Conservation (phyloP, 495 filamentous ascomycete genomes). For the Eremomyces bilateralis region DNA sequence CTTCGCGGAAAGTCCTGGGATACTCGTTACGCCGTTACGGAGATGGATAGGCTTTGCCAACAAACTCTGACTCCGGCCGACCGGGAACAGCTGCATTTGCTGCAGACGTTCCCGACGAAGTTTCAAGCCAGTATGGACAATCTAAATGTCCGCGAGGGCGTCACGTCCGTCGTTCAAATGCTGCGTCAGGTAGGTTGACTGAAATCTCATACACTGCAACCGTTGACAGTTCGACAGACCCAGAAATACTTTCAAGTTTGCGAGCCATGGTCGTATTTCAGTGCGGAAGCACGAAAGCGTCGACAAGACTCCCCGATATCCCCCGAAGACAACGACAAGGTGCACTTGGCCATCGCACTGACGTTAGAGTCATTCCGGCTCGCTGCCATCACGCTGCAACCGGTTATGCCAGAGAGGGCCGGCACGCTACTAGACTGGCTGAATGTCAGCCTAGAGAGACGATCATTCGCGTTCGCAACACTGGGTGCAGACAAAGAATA, state of each 20-base stretch:
- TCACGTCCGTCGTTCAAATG: conserved; percentile 42
- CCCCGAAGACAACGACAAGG: conserved; percentile 11
- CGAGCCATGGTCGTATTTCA: conserved; percentile 30
- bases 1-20: conserved; percentile 45
- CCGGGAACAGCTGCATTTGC: not conserved
- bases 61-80: conserved; percentile 3
- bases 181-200: conserved; percentile 36
- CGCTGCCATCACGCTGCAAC: conserved; percentile 65
- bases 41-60: not conserved
- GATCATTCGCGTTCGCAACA: conserved; percentile 32
- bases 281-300: not conserved
- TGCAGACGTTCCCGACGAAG: conserved; percentile 13
- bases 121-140: conserved; percentile 38
- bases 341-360: conserved; percentile 39
- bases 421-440: conserved; percentile 52
- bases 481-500: conserved; percentile 44
- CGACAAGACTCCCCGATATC: conserved; percentile 10
- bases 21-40: conserved; percentile 28
- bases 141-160: conserved; percentile 37
- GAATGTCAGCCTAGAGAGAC: conserved; percentile 38
- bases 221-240: conserved; percentile 24
- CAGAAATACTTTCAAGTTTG: conserved; percentile 43
- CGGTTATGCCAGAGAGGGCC: conserved; percentile 73
- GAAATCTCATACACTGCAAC: conserved; percentile 3
- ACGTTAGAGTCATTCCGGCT: conserved; percentile 62